Percentiles rank a stretch among this genome's conserved stretches.
phyloP scores from a whole-genome alignment of 2,329 filamentous ascomycete genomes.

The Pseudonectria foliicola region DNA sequence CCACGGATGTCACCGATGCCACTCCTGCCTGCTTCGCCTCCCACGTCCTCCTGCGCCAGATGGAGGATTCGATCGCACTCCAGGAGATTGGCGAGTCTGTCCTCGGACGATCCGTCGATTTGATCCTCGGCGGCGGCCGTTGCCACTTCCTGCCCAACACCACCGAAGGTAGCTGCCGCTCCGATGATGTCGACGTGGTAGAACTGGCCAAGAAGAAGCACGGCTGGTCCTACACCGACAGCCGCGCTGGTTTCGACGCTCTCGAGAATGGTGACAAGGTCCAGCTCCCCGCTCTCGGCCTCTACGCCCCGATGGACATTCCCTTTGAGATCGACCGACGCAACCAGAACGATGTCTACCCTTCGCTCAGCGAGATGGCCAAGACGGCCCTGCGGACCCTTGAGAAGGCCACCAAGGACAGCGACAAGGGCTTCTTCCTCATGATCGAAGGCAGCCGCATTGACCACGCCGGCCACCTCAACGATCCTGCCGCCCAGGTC shows the following conservation, averaged over 20 bases:
- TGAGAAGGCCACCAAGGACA: conserved; percentile 71
- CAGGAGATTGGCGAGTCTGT: conserved; percentile 88
- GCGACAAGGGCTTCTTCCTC: conserved; percentile 90
- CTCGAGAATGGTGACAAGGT: conserved; percentile 60
- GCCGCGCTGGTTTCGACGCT: conserved; percentile 67
- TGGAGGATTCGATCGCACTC: conserved; percentile 86
- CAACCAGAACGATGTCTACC: conserved; percentile 71
- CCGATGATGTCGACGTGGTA: conserved; percentile 69
- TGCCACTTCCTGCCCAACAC: conserved; percentile 89
- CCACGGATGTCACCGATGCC: conserved; percentile 89
- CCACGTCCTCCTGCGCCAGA: conserved; percentile 70
- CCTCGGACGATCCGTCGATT: conserved; percentile 78
- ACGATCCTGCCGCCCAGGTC: conserved; percentile 77
- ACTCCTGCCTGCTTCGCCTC: conserved; percentile 93
- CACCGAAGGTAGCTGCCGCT: conserved; percentile 72
- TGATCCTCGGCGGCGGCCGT: conserved; percentile 87
- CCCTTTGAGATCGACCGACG: conserved; percentile 91
- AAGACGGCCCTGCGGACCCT: conserved; percentile 72
- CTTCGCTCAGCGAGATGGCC: conserved; percentile 87
- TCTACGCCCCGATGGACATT: conserved; percentile 76
- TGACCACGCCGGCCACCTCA: conserved; percentile 85
- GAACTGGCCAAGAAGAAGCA: conserved; percentile 64
- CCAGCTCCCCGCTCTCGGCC: conserved; percentile 74
- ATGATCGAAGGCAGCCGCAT: conserved; percentile 98
- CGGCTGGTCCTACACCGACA: conserved; percentile 72